Conservation (phyloP, 140 eudicot species). For the Cichorium intybus region DNA sequence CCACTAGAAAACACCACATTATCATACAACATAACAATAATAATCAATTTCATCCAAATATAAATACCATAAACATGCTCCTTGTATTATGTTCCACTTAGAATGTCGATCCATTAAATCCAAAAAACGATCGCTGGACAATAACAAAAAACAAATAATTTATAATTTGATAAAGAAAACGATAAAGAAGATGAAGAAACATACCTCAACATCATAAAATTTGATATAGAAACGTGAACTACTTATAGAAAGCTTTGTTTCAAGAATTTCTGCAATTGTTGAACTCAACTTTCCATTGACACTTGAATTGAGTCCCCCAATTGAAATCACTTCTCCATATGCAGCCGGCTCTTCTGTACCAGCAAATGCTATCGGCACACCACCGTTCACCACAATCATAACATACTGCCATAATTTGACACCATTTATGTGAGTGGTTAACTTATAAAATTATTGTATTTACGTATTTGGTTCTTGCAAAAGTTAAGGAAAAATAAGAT, state of each 20-base stretch:
- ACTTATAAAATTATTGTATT: not conserved
- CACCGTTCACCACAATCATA: constrained; percentile 76
- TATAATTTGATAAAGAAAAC: no score
- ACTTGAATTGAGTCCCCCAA: constrained; percentile 80
- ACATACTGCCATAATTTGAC: constrained; percentile 50
- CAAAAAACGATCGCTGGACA: constrained; percentile 68
- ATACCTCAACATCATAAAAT: constrained; percentile 80
- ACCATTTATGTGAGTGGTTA: not conserved
- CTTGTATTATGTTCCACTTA: constrained; percentile 23
- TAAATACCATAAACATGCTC: constrained; percentile 21
- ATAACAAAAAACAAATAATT: constrained; percentile 1
- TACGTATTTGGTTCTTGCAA: no score
- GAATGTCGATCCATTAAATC: constrained; percentile 71
- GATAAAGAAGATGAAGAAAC: constrained; percentile 2
- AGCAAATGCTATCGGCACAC: constrained; percentile 75
- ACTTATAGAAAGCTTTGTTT: constrained; percentile 76
- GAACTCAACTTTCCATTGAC: constrained; percentile 89
- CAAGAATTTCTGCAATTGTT: constrained; percentile 83
- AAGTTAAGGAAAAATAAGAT: no score
- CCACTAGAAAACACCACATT: not conserved
- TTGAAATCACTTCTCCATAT: constrained; percentile 88
- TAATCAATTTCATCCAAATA: constrained; percentile 1
- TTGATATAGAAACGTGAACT: constrained; percentile 82
- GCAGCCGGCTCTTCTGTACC: constrained; percentile 97
- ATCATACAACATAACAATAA: constrained; percentile 18